phyloP scores from a whole-genome alignment of 495 filamentous ascomycete genomes.

The Oleoguttula mirabilis region DNA sequence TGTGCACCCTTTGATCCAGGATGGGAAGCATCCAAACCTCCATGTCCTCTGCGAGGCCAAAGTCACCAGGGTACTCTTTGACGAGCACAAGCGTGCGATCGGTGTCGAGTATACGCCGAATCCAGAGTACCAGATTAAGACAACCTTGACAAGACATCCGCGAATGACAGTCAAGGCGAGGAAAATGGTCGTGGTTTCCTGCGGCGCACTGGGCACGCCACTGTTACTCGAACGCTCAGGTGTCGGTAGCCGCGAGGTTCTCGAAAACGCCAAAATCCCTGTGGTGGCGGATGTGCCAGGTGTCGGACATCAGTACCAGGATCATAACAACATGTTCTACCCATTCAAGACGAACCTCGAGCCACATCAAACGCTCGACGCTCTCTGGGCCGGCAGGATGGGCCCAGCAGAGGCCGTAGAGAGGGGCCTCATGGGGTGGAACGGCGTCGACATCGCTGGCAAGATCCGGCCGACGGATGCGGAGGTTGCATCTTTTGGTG shows the following conservation, averaged over 20 bases:
- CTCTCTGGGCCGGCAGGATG: constrained; percentile 27
- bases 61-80: constrained; percentile 21
- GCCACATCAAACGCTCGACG: constrained; percentile 20
- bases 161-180: constrained; percentile 31
- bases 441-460: not conserved
- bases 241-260: constrained; percentile 20
- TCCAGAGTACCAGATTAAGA: constrained; percentile 7
- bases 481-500: constrained; percentile 2
- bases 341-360: constrained; percentile 19
- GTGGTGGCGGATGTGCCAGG: constrained; percentile 20
- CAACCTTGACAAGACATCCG: constrained; percentile 25
- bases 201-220: constrained; percentile 25
- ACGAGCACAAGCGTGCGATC: constrained; percentile 16
- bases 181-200: constrained; percentile 26
- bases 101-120: constrained; percentile 23
- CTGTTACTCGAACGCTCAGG: constrained; percentile 27
- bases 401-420: constrained; percentile 21
- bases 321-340: constrained; percentile 21
- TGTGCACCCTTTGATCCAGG: constrained; percentile 30
- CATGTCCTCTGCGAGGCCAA: constrained; percentile 22
- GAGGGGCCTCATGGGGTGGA: not conserved
- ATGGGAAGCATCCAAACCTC: constrained; percentile 23
- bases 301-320: constrained; percentile 25
- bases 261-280: constrained; percentile 13
- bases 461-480: not conserved